A percentile compares a stretch with the other conserved stretches of the same genome.
phyloP scores from a whole-genome alignment of 2,329 filamentous ascomycete species.

The Lasiodiplodia hormozganensis region DNA sequence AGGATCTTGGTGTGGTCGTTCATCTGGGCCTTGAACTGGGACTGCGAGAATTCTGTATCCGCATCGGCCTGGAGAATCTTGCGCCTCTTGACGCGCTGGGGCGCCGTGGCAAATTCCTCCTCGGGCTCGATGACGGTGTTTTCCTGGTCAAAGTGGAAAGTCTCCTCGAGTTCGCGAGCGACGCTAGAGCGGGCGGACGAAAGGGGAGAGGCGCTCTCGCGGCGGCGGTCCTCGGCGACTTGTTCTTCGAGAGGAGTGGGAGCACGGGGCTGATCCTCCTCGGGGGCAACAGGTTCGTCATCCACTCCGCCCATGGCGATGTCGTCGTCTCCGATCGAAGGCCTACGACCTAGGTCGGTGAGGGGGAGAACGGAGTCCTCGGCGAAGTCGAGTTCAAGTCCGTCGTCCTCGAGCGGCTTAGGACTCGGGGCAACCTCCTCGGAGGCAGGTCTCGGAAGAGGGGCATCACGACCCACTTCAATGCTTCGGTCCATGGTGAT shows the following conservation, averaged over 20 bases:
- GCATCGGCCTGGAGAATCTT: conserved; percentile 84
- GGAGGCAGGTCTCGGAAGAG: conserved; percentile 57
- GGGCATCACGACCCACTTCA: conserved; percentile 89
- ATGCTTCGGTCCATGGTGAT: conserved; percentile 64
- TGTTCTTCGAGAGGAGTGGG: conserved; percentile 8
- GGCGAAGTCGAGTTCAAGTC: conserved; percentile 53
- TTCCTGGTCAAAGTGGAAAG: conserved; percentile 50
- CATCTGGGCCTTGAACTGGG: conserved; percentile 85
- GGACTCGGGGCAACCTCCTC: conserved; percentile 53
- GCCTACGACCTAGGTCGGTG: conserved; percentile 21
- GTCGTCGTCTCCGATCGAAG: conserved; percentile 37
- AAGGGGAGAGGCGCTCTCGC: conserved; percentile 60
- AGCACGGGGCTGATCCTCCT: conserved; percentile 17
- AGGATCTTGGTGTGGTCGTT: conserved; percentile 85
- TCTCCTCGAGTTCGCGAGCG: conserved; percentile 70
- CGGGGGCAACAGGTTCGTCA: conserved; percentile 40
- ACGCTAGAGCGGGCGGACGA: conserved; percentile 60
- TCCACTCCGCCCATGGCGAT: conserved; percentile 55
- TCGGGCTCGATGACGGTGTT: conserved; percentile 57
- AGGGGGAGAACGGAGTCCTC: conserved; percentile 36
- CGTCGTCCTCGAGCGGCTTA: conserved; percentile 61
- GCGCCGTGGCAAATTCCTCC: conserved; percentile 62
- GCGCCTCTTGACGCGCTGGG: conserved; percentile 78
- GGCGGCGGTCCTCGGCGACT: conserved; percentile 37
- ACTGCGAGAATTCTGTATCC: conserved; percentile 77